Base-by-base conservation (phyloP, 2,329 filamentous ascomycete genomes). In the Colletotrichum godetiae region DNA sequence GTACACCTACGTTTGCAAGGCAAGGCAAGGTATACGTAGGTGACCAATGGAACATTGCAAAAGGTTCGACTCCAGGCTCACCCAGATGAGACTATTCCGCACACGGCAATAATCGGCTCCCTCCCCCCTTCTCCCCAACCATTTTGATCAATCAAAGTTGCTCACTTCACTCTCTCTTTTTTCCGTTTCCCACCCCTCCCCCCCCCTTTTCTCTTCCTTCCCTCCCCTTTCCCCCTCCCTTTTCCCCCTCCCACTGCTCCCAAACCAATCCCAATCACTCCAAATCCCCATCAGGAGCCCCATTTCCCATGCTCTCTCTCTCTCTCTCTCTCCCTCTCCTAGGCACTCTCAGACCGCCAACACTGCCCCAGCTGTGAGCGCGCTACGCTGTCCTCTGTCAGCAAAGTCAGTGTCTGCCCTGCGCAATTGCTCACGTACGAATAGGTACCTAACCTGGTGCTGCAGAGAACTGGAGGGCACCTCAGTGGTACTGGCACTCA, bases 211-310 rank as follows among this genome's bases (percentile, higher is more conserved):
- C n/a, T n/a, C n/a, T n/a, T n/a, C n/a, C n/a, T 31, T 27, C 31
- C 52, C 5, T 15, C 42, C 57, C 57, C 29, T 15, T 22, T 55
- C 6, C 22, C 63, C 22, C 52, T 31, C 33, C 29, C 15, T 15
- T 13, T 29, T n/a, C 49, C 22, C 35, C 29, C 59, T 19, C 37
- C 24, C 59, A 27, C 22, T 35, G 27, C 42, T 49, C 19, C 7
- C 19, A 53, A 13, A 12, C 33, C 35, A 67, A 35, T 27, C 62
- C 62, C 15, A 31, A 10, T 29, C 56, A 10, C 42, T 24, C 42
- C 37, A 67, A 67, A 53, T 53, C 46, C 24, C 58, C 66, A 68
- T 68, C 66, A 46, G 29, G 22, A 62, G 57, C 58, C 58, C 24
- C 46, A 55, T 63, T 56, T 68, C 58, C 66, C 66, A 68, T 56